A percentile compares a stretch with the other conserved stretches of the same genome.
These are phyloP conservation scores for Fagopyrum tataricum DNA, from an alignment of 148 eudicot species.

Conservation along the genomic window DNA sequence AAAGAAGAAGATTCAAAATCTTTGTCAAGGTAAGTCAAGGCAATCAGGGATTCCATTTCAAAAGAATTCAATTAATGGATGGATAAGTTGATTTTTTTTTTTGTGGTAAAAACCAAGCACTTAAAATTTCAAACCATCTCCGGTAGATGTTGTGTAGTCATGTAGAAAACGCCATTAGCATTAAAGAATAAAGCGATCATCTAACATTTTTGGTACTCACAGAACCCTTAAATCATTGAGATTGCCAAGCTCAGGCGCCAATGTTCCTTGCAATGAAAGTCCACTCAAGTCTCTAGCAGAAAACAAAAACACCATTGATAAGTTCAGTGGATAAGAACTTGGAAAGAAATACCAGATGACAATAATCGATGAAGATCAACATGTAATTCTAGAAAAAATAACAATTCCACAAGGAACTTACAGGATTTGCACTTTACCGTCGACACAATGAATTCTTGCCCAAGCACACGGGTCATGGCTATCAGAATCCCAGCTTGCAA, in stretches of 20 bases:
- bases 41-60: neutral
- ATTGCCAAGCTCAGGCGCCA: conserved; percentile 60
- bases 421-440: conserved; percentile 71
- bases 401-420: conserved; percentile 38
- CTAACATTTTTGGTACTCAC: conserved; percentile 33
- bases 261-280: conserved; percentile 48
- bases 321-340: neutral
- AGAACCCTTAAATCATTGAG: conserved; percentile 53
- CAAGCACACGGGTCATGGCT: conserved; percentile 58
- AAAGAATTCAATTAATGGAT: neutral
- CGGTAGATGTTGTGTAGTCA: neutral
- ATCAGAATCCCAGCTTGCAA: conserved; percentile 62
- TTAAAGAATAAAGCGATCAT: neutral
- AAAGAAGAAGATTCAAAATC: conserved; percentile 11
- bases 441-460: conserved; percentile 62
- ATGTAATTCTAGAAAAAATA: neutral
- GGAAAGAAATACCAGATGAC: neutral
- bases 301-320: neutral
- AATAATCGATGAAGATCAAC: conserved; percentile 2
- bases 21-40: neutral
- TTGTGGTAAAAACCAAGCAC: neutral
- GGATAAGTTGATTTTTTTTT: too few relatives aligned
- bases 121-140: neutral
- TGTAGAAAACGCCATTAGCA: neutral
- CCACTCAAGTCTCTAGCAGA: conserved; percentile 49